Percentiles rank a stretch among this genome's conserved stretches.
These are phyloP conservation scores for Babesia microti DNA, from an alignment of 169 alveolate genomes.

Conservation along the genomic window DNA sequence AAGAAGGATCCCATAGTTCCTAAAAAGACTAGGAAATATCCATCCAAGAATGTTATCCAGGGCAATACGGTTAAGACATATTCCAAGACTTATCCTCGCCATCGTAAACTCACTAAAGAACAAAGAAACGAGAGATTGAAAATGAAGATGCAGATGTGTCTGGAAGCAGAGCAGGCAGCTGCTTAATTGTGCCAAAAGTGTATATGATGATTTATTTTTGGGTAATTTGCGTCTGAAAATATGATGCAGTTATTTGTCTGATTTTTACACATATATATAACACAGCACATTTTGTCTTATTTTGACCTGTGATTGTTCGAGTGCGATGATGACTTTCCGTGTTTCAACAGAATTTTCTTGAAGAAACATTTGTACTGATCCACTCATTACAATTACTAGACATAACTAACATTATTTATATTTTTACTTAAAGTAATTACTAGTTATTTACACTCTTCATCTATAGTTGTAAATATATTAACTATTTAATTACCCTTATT, in stretches of 20 bases:
- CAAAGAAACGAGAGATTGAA: slow-evolving; percentile 87
- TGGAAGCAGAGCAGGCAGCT: not conserved
- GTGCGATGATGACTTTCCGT: slow-evolving; percentile 29
- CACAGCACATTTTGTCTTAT: too few relatives aligned
- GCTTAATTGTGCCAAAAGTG: slow-evolving; percentile 46
- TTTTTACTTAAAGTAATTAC: too few relatives aligned
- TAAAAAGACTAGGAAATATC: slow-evolving; percentile 69
- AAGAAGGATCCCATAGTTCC: slow-evolving; percentile 86
- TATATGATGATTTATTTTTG: not conserved
- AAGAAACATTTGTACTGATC: too few relatives aligned
- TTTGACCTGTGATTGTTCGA: not conserved
- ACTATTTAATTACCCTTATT: too few relatives aligned
- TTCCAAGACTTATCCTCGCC: slow-evolving; percentile 76
- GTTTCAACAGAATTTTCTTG: slow-evolving; percentile 29
- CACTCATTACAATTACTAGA: too few relatives aligned
- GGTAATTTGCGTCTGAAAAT: not conserved
- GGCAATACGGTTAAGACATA: slow-evolving; percentile 73
- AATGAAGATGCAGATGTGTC: slow-evolving; percentile 61
- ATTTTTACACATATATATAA: too few relatives aligned
- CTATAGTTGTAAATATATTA: too few relatives aligned
- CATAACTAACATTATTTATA: too few relatives aligned
- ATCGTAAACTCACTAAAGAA: slow-evolving; percentile 75
- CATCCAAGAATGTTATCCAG: slow-evolving; percentile 63
- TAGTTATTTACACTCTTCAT: too few relatives aligned
- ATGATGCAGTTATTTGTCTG: too few relatives aligned